Evolutionary conservation across 768 basidiomycete species (phyloP).

Genomic region (Russula foetens): DNA sequence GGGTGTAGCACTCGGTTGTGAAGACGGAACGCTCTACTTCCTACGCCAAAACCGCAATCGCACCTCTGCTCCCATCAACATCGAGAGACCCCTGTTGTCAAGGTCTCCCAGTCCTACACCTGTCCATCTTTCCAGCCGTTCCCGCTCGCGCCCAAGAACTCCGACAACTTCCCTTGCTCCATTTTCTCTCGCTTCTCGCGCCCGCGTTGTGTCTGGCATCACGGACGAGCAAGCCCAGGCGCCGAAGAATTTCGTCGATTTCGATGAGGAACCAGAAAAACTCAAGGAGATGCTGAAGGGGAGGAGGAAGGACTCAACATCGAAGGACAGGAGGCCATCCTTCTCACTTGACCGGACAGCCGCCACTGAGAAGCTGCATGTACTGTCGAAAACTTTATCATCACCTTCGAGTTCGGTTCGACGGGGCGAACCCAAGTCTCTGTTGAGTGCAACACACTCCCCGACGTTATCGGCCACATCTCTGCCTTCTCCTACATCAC

Average conservation of each 20-base stretch:
- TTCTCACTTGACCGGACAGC: slow-evolving; percentile 27
- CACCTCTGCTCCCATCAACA: neutral
- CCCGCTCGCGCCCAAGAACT: slow-evolving; percentile 14
- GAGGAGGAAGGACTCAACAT: slow-evolving; percentile 30
- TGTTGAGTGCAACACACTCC: slow-evolving; percentile 37
- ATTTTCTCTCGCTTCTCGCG: slow-evolving; percentile 47
- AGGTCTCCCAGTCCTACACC: slow-evolving; percentile 2
- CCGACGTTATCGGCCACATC: slow-evolving; percentile 1
- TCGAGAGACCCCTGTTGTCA: slow-evolving; percentile 7
- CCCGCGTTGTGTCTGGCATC: slow-evolving; percentile 64
- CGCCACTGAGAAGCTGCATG: slow-evolving; percentile 22
- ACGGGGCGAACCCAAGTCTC: slow-evolving; percentile 33
- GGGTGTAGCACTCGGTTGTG: slow-evolving; percentile 30
- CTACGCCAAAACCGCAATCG: slow-evolving; percentile 19
- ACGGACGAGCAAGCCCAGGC: slow-evolving; percentile 67
- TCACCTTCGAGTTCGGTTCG: slow-evolving; percentile 21
- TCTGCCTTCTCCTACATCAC: slow-evolving; percentile 7
- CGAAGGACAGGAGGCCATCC: slow-evolving; percentile 28
- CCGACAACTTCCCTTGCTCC: slow-evolving; percentile 29
- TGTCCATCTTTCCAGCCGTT: slow-evolving; percentile 8
- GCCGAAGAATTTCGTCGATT: slow-evolving; percentile 72
- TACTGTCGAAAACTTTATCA: neutral
- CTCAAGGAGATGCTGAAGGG: slow-evolving; percentile 67
- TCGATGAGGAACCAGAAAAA: slow-evolving; percentile 70
- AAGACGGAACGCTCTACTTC: slow-evolving; percentile 32